Evolutionary conservation across 148 eudicot species (phyloP).

Genomic region (Selenicereus undatus): DNA sequence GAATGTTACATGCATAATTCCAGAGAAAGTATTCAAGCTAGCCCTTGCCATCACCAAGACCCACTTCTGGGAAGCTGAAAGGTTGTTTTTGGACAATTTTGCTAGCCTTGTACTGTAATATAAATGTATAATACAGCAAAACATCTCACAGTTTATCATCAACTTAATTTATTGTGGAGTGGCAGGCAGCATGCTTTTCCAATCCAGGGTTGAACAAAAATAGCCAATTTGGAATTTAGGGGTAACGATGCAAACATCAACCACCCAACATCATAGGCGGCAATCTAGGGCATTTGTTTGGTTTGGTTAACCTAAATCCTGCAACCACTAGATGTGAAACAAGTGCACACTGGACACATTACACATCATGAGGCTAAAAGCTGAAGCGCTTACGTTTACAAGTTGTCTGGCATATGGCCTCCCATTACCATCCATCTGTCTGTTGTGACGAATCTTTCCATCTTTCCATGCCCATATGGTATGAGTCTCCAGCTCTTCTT

Average conservation of each 20-base stretch:
- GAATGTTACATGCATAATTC: too few species aligned
- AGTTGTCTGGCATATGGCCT: conserved; percentile 42
- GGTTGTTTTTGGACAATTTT: too few species aligned
- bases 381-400: conserved; percentile 51
- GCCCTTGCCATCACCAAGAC: too few species aligned
- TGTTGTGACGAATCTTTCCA: conserved; percentile 50
- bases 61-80: too few species aligned
- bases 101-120: too few species aligned
- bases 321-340: conserved; percentile 7
- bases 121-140: too few species aligned
- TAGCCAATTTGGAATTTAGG: background rate
- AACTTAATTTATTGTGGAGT: too few species aligned
- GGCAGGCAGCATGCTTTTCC: background rate
- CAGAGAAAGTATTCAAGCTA: too few species aligned
- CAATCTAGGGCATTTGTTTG: background rate
- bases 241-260: background rate
- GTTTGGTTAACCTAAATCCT: background rate
- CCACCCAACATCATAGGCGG: background rate
- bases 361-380: conserved; percentile 9
- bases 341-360: background rate
- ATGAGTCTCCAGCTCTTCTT: conserved; percentile 87
- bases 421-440: conserved; percentile 48
- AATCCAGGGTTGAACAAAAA: background rate
- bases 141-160: too few species aligned
- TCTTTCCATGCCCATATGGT: conserved; percentile 90